Evolutionary conservation across 192 early-diverging fungal genomes (phyloP), one percentile per base, ranked within the genome.

Genomic region (Cladochytrium replicatum): DNA sequence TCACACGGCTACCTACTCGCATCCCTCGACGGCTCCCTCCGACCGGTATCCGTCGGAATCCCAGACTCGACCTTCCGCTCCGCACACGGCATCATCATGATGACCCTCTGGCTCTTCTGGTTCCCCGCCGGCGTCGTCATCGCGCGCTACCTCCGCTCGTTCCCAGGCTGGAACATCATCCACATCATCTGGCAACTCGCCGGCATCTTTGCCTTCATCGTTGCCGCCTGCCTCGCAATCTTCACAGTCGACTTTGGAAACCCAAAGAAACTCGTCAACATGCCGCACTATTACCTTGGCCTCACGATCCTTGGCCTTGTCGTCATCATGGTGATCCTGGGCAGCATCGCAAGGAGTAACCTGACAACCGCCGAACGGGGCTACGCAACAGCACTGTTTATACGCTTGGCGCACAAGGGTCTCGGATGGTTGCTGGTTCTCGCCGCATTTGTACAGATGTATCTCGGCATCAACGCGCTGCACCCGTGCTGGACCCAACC

Each of bases 71-170:
- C 46, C 41, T 54, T 9, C 23, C 38, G 38, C 34, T 60, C 34
- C 24, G 6, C 28, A 22, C 67, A 69, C 57, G 67, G 57, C 1
- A 44, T 64, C 40, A 56, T 55, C 27, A 69, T 69, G 67, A 54
- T 60, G 49, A 30, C 48, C 41, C 40, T 64, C 15, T 70, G 68
- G 68, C 29, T 67, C 29, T 19, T 57, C 2, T 8, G 66, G 4
- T 54, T 70, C 32, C 68, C 68, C 1, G 40, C 55, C 31, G 58
- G 41, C 32, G 49, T 49, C 3, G 66, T 46, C 48, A 62, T 34
- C 27, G 68, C 68, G 2, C 52, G 68, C 6, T 65, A 67, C 53
- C 40, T 46, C 7, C 53, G 60, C 31, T 63, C 55, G 43, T 53
- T 55, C 0, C 24, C 40, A 6, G 42, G 57, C 15, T 69, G 67